Base-by-base conservation (phyloP, 2,329 filamentous ascomycete species). In the Beauveria pseudobassiana region DNA sequence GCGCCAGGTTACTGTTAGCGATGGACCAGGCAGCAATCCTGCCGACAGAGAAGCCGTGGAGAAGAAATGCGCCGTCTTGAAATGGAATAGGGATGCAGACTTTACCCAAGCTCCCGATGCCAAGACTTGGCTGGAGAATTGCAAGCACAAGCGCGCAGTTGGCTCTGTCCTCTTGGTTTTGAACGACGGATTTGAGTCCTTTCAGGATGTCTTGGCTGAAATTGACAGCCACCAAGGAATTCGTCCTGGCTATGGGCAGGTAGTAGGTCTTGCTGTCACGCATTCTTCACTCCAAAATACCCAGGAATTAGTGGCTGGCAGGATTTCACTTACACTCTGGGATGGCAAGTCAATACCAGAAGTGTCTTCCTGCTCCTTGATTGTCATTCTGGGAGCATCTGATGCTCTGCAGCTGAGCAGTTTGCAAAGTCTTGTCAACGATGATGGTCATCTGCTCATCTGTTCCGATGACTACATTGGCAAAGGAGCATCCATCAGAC, bases 1-100 rank as follows among this genome's bases (percentile, higher is more conserved):
- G 46, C 53, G 64, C 3, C 61, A 65, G 26, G 64, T 65, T 1
- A 64, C 63, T 6, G n/a, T 54, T 12, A 45, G 26, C 16, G 30
- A 40, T 38, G 40, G 20, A 26, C 52, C 48, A 18, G 46, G 22
- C 24, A 22, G 49, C 18, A 22, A 45, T 45, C 8, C 43, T 45
- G 43, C 43, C 43, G 43, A 45, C 43, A 9, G 43, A 45, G 43
- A 45, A 9, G 43, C 43, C 22, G 12, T 10, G 43, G 43, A 45
- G 43, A 45, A 45, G 43, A 45, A 22, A 20, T 45, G 43, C 43
- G 43, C 43, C 43, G 43, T 45, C 43, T 7, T 45, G 1, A 45
- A 45, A 45, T 45, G 43, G 43, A 45, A 10, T 12, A 45, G 43
- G n/a, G 43, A 45, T 20, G 43, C 43, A 20, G 43, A 45, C 43